Conservation (phyloP, 805 yeast species). For the Candida nitratophila region DNA sequence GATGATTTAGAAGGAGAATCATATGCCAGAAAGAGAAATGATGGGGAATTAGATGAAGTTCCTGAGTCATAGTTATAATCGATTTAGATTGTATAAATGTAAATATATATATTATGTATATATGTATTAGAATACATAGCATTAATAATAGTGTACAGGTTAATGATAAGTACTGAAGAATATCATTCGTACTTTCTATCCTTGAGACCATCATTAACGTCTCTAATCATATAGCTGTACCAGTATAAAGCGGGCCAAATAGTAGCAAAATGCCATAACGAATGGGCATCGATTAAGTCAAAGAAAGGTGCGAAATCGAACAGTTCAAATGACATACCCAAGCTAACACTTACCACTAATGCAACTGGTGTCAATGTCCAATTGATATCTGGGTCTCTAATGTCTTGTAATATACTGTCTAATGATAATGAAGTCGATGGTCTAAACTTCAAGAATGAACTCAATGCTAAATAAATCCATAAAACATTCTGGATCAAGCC, state of each 20-base stretch:
- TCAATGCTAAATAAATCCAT: slow-evolving; percentile 35
- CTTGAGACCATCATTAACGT: slow-evolving; percentile 29
- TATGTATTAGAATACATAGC: not conserved
- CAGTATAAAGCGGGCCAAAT: slow-evolving; percentile 72
- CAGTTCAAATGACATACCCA: slow-evolving; percentile 85
- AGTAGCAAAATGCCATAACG: slow-evolving; percentile 89
- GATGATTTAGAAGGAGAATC: slow-evolving; percentile 18
- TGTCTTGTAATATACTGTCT: slow-evolving; percentile 6
- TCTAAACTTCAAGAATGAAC: slow-evolving; percentile 19
- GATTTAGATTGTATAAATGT: too few relatives aligned
- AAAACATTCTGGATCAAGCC: slow-evolving; percentile 69
- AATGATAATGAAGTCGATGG: slow-evolving; percentile 7
- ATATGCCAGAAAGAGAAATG: slow-evolving; percentile 5
- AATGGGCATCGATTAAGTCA: slow-evolving; percentile 80
- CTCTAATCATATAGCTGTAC: slow-evolving; percentile 53
- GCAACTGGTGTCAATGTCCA: slow-evolving; percentile 48
- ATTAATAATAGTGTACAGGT: too few relatives aligned
- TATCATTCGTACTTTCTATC: slow-evolving; percentile 18
- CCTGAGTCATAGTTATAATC: not conserved
- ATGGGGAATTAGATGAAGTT: slow-evolving; percentile 3
- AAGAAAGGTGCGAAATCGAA: slow-evolving; percentile 78
- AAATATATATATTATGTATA: not conserved
- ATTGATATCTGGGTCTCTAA: slow-evolving; percentile 20
- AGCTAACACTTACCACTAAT: slow-evolving; percentile 43
- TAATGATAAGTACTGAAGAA: not conserved